Conservation (phyloP, 106 monocot species). For the Dioscorea alata region DNA sequence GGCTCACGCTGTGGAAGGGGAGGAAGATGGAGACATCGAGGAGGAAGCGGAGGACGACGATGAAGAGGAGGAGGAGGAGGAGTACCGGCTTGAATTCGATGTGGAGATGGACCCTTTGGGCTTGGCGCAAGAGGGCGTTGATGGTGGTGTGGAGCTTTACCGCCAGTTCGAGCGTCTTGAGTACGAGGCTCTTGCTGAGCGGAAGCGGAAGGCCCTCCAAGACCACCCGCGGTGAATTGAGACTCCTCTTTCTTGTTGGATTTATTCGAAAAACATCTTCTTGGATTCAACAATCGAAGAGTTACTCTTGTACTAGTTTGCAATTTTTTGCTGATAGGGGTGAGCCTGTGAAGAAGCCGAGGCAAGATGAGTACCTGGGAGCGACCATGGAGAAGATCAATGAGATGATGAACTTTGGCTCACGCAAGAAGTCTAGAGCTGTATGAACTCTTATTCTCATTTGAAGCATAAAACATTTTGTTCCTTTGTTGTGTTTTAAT, state of each 20-base stretch:
- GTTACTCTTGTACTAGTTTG: not conserved
- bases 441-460: constrained; percentile 17
- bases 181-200: constrained; percentile 64
- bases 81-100: constrained; percentile 1
- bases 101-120: not conserved
- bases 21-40: not conserved
- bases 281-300: not conserved
- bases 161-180: constrained; percentile 55
- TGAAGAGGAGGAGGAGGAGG: too few relatives aligned
- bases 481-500: not conserved
- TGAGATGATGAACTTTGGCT: constrained; percentile 70
- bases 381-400: constrained; percentile 75
- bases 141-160: constrained; percentile 31
- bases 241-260: not conserved
- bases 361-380: constrained; percentile 54
- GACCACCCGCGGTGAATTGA: constrained; percentile 5
- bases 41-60: constrained; percentile 1
- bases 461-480: not conserved
- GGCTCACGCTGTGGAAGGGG: not conserved
- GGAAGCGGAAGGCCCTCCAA: constrained; percentile 60
- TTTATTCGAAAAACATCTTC: not conserved
- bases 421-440: constrained; percentile 37
- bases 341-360: constrained; percentile 33
- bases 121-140: not conserved
- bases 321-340: constrained; percentile 11